Evolutionary conservation across 73 alveolate genomes (phyloP).

Genomic region (Uronychia binucleata): DNA sequence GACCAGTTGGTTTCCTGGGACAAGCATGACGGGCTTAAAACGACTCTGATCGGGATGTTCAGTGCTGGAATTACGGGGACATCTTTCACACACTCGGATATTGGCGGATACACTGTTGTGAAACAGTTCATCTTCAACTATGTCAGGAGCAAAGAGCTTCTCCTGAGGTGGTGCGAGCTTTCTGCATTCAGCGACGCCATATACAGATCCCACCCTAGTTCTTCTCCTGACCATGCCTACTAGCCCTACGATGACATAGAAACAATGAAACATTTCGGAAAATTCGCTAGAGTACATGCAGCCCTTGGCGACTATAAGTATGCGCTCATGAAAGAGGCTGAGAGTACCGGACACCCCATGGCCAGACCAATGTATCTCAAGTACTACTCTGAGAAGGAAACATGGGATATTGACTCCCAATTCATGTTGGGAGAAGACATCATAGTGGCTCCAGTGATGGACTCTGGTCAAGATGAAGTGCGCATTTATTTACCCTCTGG

Average conservation of each 20-base stretch:
- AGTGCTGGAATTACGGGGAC: conserved; percentile 38
- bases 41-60: conserved; percentile 31
- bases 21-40: conserved; percentile 29
- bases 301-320: conserved; percentile 19
- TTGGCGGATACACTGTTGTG: conserved; percentile 47
- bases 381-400: conserved; percentile 36
- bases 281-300: conserved; percentile 18
- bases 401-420: conserved; percentile 22
- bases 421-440: conserved; percentile 43
- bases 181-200: conserved; percentile 44
- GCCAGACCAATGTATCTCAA: conserved; percentile 20
- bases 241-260: conserved; percentile 26
- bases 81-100: conserved; percentile 39
- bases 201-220: conserved; percentile 42
- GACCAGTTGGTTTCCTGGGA: conserved; percentile 45
- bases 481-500: no score
- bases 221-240: conserved; percentile 2
- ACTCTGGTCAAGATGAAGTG: background rate
- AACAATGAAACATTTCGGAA: conserved; percentile 25
- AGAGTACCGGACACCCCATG: conserved; percentile 19
- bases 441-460: conserved; percentile 43
- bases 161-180: conserved; percentile 55
- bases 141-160: conserved; percentile 31
- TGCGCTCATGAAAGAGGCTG: conserved; percentile 11
- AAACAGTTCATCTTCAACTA: conserved; percentile 4